Evolutionary conservation across 352 stramenopile genomes (phyloP), one percentile per base, ranked within the genome.

Genomic region (Globisporangium viniferum): DNA sequence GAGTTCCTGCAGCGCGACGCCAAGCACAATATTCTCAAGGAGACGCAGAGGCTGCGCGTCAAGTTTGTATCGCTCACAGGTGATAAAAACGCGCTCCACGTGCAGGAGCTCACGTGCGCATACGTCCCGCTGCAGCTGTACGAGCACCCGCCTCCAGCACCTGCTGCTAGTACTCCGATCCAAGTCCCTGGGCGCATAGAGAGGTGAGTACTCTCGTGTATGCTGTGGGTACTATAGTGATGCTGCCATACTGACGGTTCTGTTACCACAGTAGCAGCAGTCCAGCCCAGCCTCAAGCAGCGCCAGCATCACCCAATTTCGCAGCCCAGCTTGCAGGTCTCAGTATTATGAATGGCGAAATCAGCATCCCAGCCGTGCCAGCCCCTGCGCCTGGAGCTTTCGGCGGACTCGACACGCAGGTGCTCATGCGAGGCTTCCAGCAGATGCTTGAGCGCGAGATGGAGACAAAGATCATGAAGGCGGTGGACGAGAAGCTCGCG

Each of bases 61-160:
- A 91, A 91, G 65, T 94, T 94, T 60, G 81, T 92, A 55, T 92
- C 84, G 2, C 70, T 94, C 5, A 80, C 75, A 2, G 82, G 79
- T 0, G 75, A 91, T 51, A 94, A 94, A 54, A 72, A 31, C 44
- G 62, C 59, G 29, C 46, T 91, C 29, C 46, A 74, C 3, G 55
- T 94, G 49, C 69, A 76, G 5, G 49, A 69, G 14, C 69, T 92
- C 35, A 76, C 65, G 31, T 91, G 78, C 56, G 46, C 73, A 2
- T 88, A 80, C 66, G 71, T 83, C 9, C 62, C 69, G 2, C 68
- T 83, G 48, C 58, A 73, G 39, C 57, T 49, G 54, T 75, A 66
- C 39, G 46, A 22, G 44, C 63, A 56, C 39, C 67, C 56, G 41
- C 71, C 36, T 24, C 62, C 39, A 73, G 15, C 54, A 20, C 6